phyloP scores from a whole-genome alignment of 768 basidiomycete species.

The Kwoniella shandongensis region DNA sequence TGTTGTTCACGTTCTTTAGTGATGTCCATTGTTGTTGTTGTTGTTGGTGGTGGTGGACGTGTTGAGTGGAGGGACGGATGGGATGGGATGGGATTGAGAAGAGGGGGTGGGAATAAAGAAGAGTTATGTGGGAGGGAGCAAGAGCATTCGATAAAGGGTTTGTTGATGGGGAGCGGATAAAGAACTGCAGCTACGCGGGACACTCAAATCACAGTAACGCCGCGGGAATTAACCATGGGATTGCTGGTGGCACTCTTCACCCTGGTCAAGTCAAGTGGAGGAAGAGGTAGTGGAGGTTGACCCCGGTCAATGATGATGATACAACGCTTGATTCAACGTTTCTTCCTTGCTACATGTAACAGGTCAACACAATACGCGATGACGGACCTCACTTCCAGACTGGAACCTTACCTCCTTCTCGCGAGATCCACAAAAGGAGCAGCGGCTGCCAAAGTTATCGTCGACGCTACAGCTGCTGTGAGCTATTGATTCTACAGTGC shows the following conservation, averaged over 20 bases:
- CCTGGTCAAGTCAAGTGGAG: too few relatives aligned
- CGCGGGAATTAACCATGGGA: too few relatives aligned
- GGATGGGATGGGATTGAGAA: too few relatives aligned
- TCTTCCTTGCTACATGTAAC: not conserved
- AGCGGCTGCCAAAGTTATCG: slow-evolving; percentile 76
- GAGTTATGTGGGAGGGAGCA: slow-evolving; percentile 16
- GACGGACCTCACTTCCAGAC: slow-evolving; percentile 24
- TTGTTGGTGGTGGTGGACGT: slow-evolving; percentile 7
- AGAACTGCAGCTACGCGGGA: slow-evolving; percentile 8
- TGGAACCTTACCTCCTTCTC: slow-evolving; percentile 85
- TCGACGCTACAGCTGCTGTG: slow-evolving; percentile 76
- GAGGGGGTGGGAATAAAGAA: too few relatives aligned
- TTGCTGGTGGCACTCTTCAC: too few relatives aligned
- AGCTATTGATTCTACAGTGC: slow-evolving; percentile 9
- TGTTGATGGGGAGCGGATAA: slow-evolving; percentile 15
- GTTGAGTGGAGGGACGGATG: slow-evolving; percentile 10
- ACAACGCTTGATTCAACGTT: too few relatives aligned
- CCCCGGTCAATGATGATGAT: too few relatives aligned
- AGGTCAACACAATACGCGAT: too few relatives aligned
- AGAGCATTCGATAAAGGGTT: not conserved
- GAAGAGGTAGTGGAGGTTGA: too few relatives aligned
- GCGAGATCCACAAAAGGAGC: slow-evolving; percentile 90
- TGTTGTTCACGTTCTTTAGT: slow-evolving; percentile 1
- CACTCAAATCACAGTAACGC: not conserved
- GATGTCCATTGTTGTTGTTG: not conserved